Evolutionary conservation across 164 flowering plant species (phyloP).

Genomic region (Umbilicus rupestris): DNA sequence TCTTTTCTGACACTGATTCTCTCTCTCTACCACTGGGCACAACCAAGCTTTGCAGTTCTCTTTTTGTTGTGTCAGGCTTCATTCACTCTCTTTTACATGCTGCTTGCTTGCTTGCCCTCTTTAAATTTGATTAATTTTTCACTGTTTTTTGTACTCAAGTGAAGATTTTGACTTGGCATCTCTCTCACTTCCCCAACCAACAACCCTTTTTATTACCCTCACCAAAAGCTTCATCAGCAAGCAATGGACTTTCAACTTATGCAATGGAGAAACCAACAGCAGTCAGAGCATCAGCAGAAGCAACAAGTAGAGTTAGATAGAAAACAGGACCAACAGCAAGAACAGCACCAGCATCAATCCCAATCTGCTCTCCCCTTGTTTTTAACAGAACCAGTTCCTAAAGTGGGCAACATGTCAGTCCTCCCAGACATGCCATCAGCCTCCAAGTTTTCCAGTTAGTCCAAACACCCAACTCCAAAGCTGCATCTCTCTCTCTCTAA

Average conservation of each 20-base stretch:
- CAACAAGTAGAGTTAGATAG: not conserved
- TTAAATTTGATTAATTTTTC: not conserved
- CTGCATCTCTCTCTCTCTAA: constrained; percentile 2
- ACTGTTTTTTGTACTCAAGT: not conserved
- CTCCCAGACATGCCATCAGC: constrained; percentile 33
- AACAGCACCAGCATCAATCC: constrained; percentile 18
- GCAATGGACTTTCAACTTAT: constrained; percentile 69
- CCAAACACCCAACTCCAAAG: constrained; percentile 1
- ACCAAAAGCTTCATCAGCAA: constrained; percentile 17
- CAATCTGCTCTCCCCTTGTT: constrained; percentile 58
- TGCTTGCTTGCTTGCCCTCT: constrained; percentile 14
- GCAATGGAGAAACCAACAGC: constrained; percentile 60
- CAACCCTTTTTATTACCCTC: constrained; percentile 13
- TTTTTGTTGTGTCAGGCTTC: constrained; percentile 19
- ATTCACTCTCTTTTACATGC: constrained; percentile 12
- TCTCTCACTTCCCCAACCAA: not conserved
- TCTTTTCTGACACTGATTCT: constrained; percentile 40
- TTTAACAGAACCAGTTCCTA: constrained; percentile 38
- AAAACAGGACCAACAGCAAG: constrained; percentile 8
- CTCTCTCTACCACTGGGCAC: constrained; percentile 35
- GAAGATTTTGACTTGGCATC: not conserved
- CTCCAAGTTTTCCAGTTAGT: constrained; percentile 38
- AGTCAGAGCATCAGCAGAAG: constrained; percentile 39
- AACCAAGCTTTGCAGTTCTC: constrained; percentile 35
- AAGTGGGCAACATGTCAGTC: constrained; percentile 34